Base-by-base conservation (phyloP, 495 filamentous ascomycete genomes). In the Jackrogersella multiformis region DNA sequence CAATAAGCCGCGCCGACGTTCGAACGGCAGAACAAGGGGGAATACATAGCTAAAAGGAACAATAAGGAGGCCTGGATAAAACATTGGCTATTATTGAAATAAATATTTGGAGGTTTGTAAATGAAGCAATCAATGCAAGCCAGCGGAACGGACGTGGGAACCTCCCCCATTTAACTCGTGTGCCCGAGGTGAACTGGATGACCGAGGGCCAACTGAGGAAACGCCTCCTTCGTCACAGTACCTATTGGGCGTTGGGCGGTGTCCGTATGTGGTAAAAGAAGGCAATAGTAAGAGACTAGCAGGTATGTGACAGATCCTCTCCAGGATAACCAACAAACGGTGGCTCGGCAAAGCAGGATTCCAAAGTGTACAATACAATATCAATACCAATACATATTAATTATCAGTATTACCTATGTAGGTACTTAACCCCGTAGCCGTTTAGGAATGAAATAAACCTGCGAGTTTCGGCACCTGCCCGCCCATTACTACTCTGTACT, bases 71-170 rank as follows among this genome's bases (percentile, higher is more conserved):
- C 21, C 36, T 9, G 24, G 28, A 51, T 57, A 61, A 26, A 49
- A 64, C 34, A 54, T 52, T 61, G 61, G 56, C 56, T 57, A 70
- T 61, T 61, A 61, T 70, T 52, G 55, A 56, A n/a, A n/a, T n/a
- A n/a, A n/a, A 52, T 53, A 55, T 10, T 52, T 45, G 12, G 21
- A 18, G 44, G 39, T 59, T 24, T 56, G 53, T 45, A 68, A 64
- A 64, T 64, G 61, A 70, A 70, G 61, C 67, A 61, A 53, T 57
- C 58, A 68, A 70, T 70, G 67, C 61, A 65, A 57, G 61, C 67
- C 26, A 70, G 28, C 67, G 55, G 55, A 56, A 65, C 51, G 49
- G 67, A 44, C 39, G 48, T 57, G 61, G 51, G 41, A 53, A 69
- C 21, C 20, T 26, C 24, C 52, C 61, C 66, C 60, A 34, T 56